Evolutionary conservation across 306 rosid genomes (phyloP).

Genomic region (Castanopsis chinensis): DNA sequence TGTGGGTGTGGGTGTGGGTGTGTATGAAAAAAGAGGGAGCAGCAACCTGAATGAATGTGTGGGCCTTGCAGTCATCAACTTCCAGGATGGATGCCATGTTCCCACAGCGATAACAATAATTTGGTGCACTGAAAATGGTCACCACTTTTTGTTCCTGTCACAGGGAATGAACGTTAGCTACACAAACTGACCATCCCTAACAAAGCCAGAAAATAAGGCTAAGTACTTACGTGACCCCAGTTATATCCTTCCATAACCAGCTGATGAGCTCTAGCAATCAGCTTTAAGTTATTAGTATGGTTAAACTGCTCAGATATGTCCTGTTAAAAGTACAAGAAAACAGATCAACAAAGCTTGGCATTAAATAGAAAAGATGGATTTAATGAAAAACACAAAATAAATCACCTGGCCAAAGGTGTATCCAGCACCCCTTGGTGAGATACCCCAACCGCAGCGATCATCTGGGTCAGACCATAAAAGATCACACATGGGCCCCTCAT

Average conservation of each 20-base stretch:
- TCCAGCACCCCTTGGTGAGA: constrained; percentile 96
- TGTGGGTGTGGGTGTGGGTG: not conserved
- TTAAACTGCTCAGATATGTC: constrained; percentile 96
- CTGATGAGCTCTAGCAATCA: constrained; percentile 98
- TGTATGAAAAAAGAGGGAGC: not conserved
- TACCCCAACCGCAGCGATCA: constrained; percentile 98
- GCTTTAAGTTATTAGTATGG: constrained; percentile 85
- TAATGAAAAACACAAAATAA: not conserved
- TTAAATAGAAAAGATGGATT: not conserved
- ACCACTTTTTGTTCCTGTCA: constrained; percentile 93
- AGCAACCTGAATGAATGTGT: constrained; percentile 91
- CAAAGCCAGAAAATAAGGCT: not conserved
- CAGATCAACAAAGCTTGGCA: not conserved
- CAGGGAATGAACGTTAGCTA: constrained; percentile 3
- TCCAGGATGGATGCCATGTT: constrained; percentile 97
- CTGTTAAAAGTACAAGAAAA: constrained; percentile 25
- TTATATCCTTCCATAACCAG: constrained; percentile 98
- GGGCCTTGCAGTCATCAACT: constrained; percentile 93
- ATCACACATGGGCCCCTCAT: constrained; percentile 97
- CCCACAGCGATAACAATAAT: constrained; percentile 93
- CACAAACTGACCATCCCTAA: constrained; percentile 2
- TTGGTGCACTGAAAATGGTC: constrained; percentile 92
- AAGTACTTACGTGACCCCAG: constrained; percentile 81
- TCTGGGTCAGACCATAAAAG: constrained; percentile 97
- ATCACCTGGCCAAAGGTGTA: constrained; percentile 92